Percentiles rank a stretch among this genome's conserved stretches.
phyloP scores from a whole-genome alignment of 169 alveolate species.

The Plasmodium adleri region DNA sequence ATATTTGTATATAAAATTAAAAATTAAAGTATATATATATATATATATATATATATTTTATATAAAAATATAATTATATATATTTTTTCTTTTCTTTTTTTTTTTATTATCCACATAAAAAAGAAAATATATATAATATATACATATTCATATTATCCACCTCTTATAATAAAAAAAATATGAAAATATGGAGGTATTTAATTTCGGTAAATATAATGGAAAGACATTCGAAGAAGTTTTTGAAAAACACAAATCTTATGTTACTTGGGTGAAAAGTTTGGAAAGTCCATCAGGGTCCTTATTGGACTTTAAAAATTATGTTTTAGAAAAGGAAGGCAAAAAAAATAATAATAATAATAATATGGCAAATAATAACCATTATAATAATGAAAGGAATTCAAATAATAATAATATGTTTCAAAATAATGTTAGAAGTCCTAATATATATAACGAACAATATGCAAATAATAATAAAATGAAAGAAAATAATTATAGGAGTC shows the following conservation, averaged over 20 bases:
- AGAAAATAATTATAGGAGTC: background rate
- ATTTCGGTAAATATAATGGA: slow-evolving; percentile 84
- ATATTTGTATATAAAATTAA: too few species aligned
- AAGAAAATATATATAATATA: too few species aligned
- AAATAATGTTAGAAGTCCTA: background rate
- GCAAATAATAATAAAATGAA: background rate
- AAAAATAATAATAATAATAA: background rate
- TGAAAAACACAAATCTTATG: slow-evolving; percentile 77
- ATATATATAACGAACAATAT: too few species aligned
- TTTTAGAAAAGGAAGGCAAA: slow-evolving; percentile 33
- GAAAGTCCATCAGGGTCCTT: slow-evolving; percentile 80
- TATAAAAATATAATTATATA: too few species aligned
- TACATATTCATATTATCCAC: too few species aligned
- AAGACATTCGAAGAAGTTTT: slow-evolving; percentile 83
- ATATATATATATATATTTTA: slow-evolving; percentile 4
- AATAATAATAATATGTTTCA: background rate
- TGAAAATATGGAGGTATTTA: slow-evolving; percentile 59
- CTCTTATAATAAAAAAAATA: background rate
- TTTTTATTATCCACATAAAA: too few species aligned
- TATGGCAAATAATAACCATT: background rate
- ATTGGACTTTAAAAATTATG: slow-evolving; percentile 76
- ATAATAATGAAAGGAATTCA: background rate
- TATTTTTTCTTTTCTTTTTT: too few species aligned
- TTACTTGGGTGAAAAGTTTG: slow-evolving; percentile 79
- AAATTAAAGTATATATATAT: background rate